These are phyloP conservation scores for Ascoidea tarda DNA, from an alignment of 805 yeast species.

Conservation along the genomic window DNA sequence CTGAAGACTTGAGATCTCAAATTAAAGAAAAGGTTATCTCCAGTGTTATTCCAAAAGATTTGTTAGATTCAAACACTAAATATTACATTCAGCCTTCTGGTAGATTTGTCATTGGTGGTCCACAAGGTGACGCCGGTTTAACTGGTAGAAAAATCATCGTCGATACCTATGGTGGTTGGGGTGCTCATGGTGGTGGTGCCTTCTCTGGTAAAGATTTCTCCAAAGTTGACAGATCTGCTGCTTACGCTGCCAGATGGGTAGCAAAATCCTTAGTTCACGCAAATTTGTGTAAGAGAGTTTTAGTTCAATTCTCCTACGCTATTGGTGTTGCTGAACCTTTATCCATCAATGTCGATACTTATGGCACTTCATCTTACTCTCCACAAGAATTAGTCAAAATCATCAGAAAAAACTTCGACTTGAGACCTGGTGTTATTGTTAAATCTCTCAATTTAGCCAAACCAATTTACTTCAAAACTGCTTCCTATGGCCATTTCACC, in stretches of 20 bases:
- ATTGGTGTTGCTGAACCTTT: constrained; percentile 99
- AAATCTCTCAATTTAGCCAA: constrained; percentile 94
- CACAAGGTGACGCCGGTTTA: constrained; percentile 99
- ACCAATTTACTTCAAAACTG: constrained; percentile 98
- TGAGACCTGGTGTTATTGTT: constrained; percentile 99
- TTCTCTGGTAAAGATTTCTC: constrained; percentile 99
- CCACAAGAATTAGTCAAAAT: constrained; percentile 85
- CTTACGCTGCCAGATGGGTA: constrained; percentile 99
- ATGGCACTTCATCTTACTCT: constrained; percentile 89
- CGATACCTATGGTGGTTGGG: constrained; percentile 99
- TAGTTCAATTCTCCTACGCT: constrained; percentile 98
- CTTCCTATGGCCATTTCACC: constrained; percentile 99
- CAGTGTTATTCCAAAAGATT: constrained; percentile 82
- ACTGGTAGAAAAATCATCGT: constrained; percentile 99
- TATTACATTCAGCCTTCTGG: constrained; percentile 99
- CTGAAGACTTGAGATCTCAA: constrained; percentile 80
- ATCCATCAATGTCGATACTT: constrained; percentile 93
- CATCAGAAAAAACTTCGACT: constrained; percentile 88
- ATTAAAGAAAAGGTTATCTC: constrained; percentile 70
- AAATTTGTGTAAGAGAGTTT: constrained; percentile 90
- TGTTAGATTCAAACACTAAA: constrained; percentile 87
- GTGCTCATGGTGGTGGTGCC: constrained; percentile 99
- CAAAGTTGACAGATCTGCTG: constrained; percentile 99
- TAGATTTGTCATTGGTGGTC: constrained; percentile 99
- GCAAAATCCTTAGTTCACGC: constrained; percentile 96